A percentile compares a stretch with the other conserved stretches of the same genome.
phyloP scores from a whole-genome alignment of 2,329 filamentous ascomycete genomes.

The Catunica adiposa region DNA sequence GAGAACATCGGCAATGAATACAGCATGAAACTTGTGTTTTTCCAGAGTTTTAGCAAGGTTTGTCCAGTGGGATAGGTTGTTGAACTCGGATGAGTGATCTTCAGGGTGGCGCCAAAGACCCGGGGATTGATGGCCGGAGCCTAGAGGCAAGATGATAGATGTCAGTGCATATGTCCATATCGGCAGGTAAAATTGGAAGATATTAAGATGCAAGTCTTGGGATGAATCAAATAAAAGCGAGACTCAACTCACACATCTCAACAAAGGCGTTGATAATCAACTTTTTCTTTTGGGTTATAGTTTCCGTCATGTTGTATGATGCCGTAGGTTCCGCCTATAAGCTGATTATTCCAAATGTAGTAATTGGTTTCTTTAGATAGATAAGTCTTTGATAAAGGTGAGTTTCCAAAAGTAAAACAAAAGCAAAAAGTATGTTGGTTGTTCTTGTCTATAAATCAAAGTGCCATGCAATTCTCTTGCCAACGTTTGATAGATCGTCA shows the following conservation, averaged over 20 bases:
- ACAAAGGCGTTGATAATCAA: constrained; percentile 30
- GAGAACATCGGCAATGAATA: constrained; percentile 52
- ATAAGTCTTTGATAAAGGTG: too few species aligned
- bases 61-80: constrained; percentile 43
- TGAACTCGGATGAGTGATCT: constrained; percentile 45
- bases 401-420: too few species aligned
- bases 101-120: constrained; percentile 50
- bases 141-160: constrained; percentile 47
- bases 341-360: too few species aligned
- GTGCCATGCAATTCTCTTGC: too few species aligned
- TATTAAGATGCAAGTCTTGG: not conserved
- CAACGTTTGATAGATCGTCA: too few species aligned
- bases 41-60: constrained; percentile 43
- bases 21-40: constrained; percentile 45
- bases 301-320: not conserved
- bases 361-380: too few species aligned
- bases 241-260: constrained; percentile 26
- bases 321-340: too few species aligned
- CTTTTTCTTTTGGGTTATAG: constrained; percentile 21
- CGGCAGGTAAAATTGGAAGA: not conserved
- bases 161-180: constrained; percentile 25
- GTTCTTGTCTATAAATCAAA: too few species aligned
- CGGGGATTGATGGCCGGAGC: constrained; percentile 30
- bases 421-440: too few species aligned
- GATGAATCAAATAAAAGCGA: constrained; percentile 27